A percentile compares a stretch with the other conserved stretches of the same genome.
Conservation (phyloP, 305 asterid genomes). For the Ilex paraguariensis region DNA sequence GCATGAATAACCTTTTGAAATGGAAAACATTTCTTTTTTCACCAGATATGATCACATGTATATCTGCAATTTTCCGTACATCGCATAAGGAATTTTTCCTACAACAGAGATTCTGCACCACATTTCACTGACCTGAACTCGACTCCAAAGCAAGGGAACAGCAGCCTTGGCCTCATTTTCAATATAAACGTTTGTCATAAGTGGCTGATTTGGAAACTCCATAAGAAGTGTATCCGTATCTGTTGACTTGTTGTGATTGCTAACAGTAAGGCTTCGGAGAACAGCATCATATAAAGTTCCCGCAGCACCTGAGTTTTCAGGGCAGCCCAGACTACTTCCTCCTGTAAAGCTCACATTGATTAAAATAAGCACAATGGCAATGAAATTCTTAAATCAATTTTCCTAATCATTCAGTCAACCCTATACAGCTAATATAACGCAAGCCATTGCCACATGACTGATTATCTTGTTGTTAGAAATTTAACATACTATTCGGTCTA, state of each 20-base stretch:
- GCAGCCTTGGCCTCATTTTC: slow-evolving; percentile 85
- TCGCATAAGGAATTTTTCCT: no score
- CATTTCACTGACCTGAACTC: slow-evolving; percentile 74
- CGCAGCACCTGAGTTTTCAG: slow-evolving; percentile 95
- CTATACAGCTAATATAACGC: no score
- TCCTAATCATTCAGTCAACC: no score
- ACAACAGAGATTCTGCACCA: no score
- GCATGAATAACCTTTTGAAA: no score
- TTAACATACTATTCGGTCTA: no score
- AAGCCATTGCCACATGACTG: no score
- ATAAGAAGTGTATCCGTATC: slow-evolving; percentile 87
- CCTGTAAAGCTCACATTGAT: slow-evolving; percentile 46
- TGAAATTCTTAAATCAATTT: no score
- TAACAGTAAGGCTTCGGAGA: slow-evolving; percentile 95
- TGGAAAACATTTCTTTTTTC: no score
- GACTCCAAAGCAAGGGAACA: slow-evolving; percentile 98
- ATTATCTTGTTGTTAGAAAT: no score
- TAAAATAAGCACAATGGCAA: slow-evolving; percentile 6
- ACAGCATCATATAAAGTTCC: slow-evolving; percentile 95
- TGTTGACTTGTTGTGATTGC: slow-evolving; percentile 72
- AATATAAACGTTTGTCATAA: slow-evolving; percentile 80
- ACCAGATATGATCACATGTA: no score
- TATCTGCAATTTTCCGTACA: no score
- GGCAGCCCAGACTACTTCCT: slow-evolving; percentile 92
- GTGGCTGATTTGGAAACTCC: slow-evolving; percentile 87